phyloP scores from a whole-genome alignment of 345 rosid genomes.

The Trapa bicornis region DNA sequence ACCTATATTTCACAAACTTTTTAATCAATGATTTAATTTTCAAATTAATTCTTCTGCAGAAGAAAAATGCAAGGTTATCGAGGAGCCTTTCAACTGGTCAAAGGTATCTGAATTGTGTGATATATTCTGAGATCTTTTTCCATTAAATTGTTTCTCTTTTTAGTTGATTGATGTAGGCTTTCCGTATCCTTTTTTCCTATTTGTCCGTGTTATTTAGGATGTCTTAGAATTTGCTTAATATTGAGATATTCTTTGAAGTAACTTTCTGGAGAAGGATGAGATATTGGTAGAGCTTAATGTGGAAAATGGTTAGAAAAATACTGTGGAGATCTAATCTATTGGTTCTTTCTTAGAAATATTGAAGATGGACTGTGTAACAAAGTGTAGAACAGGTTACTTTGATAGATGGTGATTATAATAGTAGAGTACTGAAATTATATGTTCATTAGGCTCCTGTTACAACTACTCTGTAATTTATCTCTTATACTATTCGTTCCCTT shows the following conservation, averaged over 20 bases:
- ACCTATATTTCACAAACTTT: background rate
- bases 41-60: conserved; percentile 25
- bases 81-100: conserved; percentile 19
- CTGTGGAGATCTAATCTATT: background rate
- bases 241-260: background rate
- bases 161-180: background rate
- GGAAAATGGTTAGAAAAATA: background rate
- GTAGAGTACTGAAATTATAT: background rate
- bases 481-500: background rate
- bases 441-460: background rate
- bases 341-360: background rate
- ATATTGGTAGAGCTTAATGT: background rate
- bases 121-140: background rate
- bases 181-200: background rate
- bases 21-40: background rate
- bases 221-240: background rate
- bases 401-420: background rate
- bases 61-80: conserved; percentile 42
- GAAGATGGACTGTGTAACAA: background rate
- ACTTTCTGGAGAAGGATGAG: background rate
- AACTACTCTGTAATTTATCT: no score
- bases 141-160: background rate
- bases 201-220: background rate
- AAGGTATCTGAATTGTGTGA: conserved; percentile 26
- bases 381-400: background rate